Evolutionary conservation across 768 basidiomycete genomes (phyloP).

Genomic region (Russula ochroleuca): DNA sequence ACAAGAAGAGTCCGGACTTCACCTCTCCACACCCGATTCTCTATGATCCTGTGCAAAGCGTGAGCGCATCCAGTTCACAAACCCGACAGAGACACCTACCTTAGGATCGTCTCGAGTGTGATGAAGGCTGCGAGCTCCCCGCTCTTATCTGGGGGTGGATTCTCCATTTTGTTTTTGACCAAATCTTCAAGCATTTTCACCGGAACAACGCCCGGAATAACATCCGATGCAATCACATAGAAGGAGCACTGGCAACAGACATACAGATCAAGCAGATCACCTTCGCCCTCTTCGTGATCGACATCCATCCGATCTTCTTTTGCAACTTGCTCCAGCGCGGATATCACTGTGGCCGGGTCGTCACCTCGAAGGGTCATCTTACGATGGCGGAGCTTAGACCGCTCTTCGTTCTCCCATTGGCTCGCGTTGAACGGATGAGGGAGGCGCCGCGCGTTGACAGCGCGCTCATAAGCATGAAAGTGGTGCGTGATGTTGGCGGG

Average conservation of each 20-base stretch:
- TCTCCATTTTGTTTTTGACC: conserved; percentile 52
- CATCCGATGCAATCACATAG: conserved; percentile 63
- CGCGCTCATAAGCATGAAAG: conserved; percentile 69
- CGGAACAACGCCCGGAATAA: conserved; percentile 72
- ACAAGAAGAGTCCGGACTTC: conserved; percentile 57
- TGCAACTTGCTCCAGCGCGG: conserved; percentile 22
- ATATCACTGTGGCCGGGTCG: conserved; percentile 8
- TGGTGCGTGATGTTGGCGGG: conserved; percentile 67
- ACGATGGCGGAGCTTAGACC: conserved; percentile 51
- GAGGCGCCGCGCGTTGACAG: conserved; percentile 65
- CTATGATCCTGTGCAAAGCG: conserved; percentile 51
- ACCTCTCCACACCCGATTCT: conserved; percentile 71
- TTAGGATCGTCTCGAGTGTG: conserved; percentile 62
- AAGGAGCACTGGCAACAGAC: conserved; percentile 82
- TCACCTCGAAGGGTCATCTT: conserved; percentile 39
- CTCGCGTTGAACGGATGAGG: conserved; percentile 54
- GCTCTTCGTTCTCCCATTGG: conserved; percentile 54
- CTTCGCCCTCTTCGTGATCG: conserved; percentile 38
- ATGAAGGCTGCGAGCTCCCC: conserved; percentile 51
- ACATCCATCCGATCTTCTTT: conserved; percentile 36
- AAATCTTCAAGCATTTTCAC: conserved; percentile 59
- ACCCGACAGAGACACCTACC: conserved; percentile 42
- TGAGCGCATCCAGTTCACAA: conserved; percentile 5
- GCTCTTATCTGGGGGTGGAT: conserved; percentile 54
- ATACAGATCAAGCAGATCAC: conserved; percentile 67